phyloP scores from a whole-genome alignment of 1,139 yeast genomes.

The Meyerozyma carpophila region DNA sequence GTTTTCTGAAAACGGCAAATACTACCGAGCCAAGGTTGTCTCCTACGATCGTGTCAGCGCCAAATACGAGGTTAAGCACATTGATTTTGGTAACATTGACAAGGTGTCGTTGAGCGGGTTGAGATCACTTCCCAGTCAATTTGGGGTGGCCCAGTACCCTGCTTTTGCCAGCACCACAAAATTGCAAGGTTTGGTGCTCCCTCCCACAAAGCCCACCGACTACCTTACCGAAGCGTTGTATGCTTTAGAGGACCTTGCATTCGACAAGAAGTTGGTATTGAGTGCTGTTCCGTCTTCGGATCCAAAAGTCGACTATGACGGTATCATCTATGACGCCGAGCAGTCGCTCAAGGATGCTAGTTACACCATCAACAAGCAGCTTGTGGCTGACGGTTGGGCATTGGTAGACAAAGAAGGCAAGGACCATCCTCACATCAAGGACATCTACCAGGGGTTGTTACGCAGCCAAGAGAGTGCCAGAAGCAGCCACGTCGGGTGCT shows the following conservation, averaged over 20 bases:
- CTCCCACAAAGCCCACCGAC: conserved; percentile 55
- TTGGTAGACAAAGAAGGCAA: conserved; percentile 42
- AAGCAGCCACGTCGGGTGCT: conserved; percentile 56
- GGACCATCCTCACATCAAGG: conserved; percentile 27
- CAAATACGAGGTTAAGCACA: conserved; percentile 49
- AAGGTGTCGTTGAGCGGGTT: conserved; percentile 42
- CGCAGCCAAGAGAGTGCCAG: conserved; percentile 46
- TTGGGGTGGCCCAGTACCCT: conserved; percentile 35
- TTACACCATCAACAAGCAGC: conserved; percentile 59
- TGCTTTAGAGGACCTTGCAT: conserved; percentile 49
- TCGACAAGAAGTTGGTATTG: conserved; percentile 56
- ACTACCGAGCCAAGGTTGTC: conserved; percentile 55
- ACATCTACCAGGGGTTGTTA: conserved; percentile 35
- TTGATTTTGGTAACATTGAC: conserved; percentile 64
- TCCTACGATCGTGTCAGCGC: conserved; percentile 43
- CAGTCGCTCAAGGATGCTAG: conserved; percentile 49
- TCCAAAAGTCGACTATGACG: conserved; percentile 39
- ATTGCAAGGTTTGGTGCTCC: conserved; percentile 53
- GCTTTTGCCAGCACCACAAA: conserved; percentile 56
- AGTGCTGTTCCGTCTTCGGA: conserved; percentile 42
- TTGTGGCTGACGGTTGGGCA: conserved; percentile 64
- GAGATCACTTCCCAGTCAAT: conserved; percentile 52
- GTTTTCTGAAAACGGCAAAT: conserved; percentile 49
- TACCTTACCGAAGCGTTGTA: conserved; percentile 57
- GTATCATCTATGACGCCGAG: conserved; percentile 59